These are phyloP conservation scores for Cladosporium sp. DNA, from an alignment of 2,329 filamentous ascomycete species.

Conservation along the genomic window DNA sequence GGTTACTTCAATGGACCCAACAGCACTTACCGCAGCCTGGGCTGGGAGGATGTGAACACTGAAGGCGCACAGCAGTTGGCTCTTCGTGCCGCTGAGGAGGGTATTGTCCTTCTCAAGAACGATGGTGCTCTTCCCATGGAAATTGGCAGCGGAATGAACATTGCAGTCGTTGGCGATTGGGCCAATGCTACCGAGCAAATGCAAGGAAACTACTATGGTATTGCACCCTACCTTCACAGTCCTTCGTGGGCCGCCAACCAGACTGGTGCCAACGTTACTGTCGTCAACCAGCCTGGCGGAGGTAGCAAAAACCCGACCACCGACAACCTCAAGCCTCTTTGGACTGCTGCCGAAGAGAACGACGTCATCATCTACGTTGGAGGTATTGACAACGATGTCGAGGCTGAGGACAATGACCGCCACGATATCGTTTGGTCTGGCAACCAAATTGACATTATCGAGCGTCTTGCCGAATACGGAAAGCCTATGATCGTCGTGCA, in stretches of 20 bases:
- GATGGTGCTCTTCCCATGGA: slow-evolving; percentile 46
- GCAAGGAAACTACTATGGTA: slow-evolving; percentile 57
- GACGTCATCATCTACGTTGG: slow-evolving; percentile 54
- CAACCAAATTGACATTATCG: slow-evolving; percentile 50
- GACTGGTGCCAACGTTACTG: slow-evolving; percentile 44
- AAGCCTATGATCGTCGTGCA: slow-evolving; percentile 53
- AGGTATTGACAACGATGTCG: slow-evolving; percentile 52
- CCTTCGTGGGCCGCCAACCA: slow-evolving; percentile 50
- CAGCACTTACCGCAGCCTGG: slow-evolving; percentile 49
- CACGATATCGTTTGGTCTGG: slow-evolving; percentile 49
- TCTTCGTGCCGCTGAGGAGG: slow-evolving; percentile 47
- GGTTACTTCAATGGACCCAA: slow-evolving; percentile 55
- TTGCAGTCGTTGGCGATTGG: slow-evolving; percentile 58
- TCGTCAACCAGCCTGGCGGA: slow-evolving; percentile 37
- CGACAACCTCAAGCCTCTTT: slow-evolving; percentile 27
- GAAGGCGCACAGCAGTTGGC: slow-evolving; percentile 53
- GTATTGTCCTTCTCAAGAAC: slow-evolving; percentile 51
- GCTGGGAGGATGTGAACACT: slow-evolving; percentile 54
- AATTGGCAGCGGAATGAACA: slow-evolving; percentile 33
- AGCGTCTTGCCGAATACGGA: slow-evolving; percentile 40
- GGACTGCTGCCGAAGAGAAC: slow-evolving; percentile 38
- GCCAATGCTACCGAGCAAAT: slow-evolving; percentile 55
- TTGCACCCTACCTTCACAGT: slow-evolving; percentile 52
- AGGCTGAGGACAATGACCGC: slow-evolving; percentile 52
- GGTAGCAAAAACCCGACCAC: slow-evolving; percentile 31